A percentile compares a stretch with the other conserved stretches of the same genome.
These are phyloP conservation scores for Hyphopichia pseudoburtonii DNA, from an alignment of 1,139 yeast genomes.

Conservation along the genomic window DNA sequence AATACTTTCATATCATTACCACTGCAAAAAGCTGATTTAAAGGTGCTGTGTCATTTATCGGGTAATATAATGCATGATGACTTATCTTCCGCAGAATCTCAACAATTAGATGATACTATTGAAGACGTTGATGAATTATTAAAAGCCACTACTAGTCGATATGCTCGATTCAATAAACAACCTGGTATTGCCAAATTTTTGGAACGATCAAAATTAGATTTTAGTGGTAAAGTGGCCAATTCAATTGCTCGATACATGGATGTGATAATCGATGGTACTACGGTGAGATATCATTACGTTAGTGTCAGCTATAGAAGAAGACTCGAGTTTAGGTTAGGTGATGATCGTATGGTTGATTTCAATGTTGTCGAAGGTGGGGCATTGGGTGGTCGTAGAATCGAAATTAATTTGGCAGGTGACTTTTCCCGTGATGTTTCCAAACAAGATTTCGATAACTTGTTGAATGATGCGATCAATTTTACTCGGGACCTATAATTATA, in stretches of 20 bases:
- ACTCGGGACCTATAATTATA: conserved; percentile 17
- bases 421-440: conserved; percentile 18
- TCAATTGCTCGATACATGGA: conserved; percentile 38
- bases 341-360: conserved; percentile 39
- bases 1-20: conserved; percentile 44
- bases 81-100: conserved; percentile 3
- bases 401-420: conserved; percentile 47
- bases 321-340: conserved; percentile 36
- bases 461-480: conserved; percentile 28
- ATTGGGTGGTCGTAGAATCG: conserved; percentile 52
- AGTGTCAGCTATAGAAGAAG: conserved; percentile 43
- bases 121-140: conserved; percentile 14
- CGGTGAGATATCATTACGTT: conserved; percentile 44
- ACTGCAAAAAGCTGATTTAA: conserved; percentile 39
- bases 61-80: conserved; percentile 29
- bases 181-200: conserved; percentile 50
- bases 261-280: conserved; percentile 34
- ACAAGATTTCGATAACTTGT: conserved; percentile 24
- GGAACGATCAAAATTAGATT: conserved; percentile 35
- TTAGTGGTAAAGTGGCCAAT: conserved; percentile 35
- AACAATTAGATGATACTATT: conserved; percentile 6
- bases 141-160: conserved; percentile 31
- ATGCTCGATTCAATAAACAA: conserved; percentile 34
- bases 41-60: conserved; percentile 41
- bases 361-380: conserved; percentile 57